These are phyloP conservation scores for Linnemannia zychae DNA, from an alignment of 192 early-diverging fungal genomes.

Conservation along the genomic window DNA sequence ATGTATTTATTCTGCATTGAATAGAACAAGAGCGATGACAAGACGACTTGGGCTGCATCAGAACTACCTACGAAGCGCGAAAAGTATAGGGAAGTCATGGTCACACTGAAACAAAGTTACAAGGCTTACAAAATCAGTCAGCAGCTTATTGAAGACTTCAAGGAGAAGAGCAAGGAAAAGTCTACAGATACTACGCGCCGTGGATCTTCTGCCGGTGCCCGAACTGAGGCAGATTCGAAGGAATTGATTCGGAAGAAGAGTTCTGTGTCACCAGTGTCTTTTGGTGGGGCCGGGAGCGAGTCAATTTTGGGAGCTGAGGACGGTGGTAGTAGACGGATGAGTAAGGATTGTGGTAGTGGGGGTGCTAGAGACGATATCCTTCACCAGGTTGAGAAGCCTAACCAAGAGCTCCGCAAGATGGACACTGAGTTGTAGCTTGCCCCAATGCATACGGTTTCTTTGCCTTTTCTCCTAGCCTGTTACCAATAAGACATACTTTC, in stretches of 20 bases:
- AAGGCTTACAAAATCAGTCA: constrained; percentile 27
- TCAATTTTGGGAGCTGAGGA: background rate
- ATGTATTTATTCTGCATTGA: background rate
- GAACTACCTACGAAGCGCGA: constrained; percentile 34
- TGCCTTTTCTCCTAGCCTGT: too few species aligned
- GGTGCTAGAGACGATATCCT: background rate
- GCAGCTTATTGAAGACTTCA: constrained; percentile 30
- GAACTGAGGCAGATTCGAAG: background rate
- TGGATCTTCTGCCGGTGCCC: background rate
- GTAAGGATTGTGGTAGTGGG: background rate
- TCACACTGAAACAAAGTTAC: constrained; percentile 24
- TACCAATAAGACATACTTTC: too few species aligned
- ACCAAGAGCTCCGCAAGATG: background rate
- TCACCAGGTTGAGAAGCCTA: background rate
- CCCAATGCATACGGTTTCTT: too few species aligned
- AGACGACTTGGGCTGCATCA: constrained; percentile 22
- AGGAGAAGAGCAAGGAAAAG: constrained; percentile 30
- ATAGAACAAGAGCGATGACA: constrained; percentile 40
- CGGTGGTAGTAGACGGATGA: background rate
- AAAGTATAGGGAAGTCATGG: constrained; percentile 32
- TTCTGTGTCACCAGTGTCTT: background rate
- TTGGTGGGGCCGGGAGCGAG: background rate
- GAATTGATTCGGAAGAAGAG: background rate
- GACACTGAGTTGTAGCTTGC: background rate
- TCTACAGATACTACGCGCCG: background rate